These are phyloP conservation scores for Verticillium longisporum DNA, from an alignment of 2,329 filamentous ascomycete species.

Conservation along the genomic window DNA sequence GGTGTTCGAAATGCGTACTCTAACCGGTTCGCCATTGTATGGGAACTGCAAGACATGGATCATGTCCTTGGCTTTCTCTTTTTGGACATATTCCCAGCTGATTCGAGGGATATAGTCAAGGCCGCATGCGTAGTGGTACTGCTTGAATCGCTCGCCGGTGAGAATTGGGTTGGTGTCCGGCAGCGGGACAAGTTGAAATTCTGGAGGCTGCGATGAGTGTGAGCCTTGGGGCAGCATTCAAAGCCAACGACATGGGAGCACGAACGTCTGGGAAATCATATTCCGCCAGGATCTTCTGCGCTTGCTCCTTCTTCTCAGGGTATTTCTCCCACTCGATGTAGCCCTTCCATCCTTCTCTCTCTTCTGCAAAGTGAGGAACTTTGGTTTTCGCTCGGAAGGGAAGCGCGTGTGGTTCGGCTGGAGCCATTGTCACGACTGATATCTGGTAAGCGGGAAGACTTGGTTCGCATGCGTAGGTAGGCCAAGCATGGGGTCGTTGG, in stretches of 20 bases:
- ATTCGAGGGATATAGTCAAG: slow-evolving; percentile 45
- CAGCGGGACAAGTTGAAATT: slow-evolving; percentile 49
- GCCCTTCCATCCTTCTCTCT: slow-evolving; percentile 14
- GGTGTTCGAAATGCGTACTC: background rate
- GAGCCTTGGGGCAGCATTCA: background rate
- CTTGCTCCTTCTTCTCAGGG: slow-evolving; percentile 58
- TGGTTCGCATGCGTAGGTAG: background rate
- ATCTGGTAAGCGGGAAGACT: background rate
- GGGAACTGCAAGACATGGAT: slow-evolving; percentile 56
- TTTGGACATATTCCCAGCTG: slow-evolving; percentile 47
- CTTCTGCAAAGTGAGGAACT: background rate
- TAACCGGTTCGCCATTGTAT: slow-evolving; percentile 57
- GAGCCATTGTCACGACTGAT: background rate
- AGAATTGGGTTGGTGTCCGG: slow-evolving; percentile 52
- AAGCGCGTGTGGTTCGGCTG: background rate
- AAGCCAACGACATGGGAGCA: background rate
- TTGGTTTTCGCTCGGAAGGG: background rate
- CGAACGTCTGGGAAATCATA: background rate
- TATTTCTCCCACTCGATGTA: slow-evolving; percentile 67
- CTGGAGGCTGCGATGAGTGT: slow-evolving; percentile 30
- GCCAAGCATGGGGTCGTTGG: background rate
- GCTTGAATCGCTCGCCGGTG: slow-evolving; percentile 48
- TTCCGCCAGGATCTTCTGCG: slow-evolving; percentile 38
- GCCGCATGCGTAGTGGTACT: slow-evolving; percentile 45
- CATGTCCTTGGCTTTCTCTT: slow-evolving; percentile 55